Base-by-base conservation (phyloP, 2,329 filamentous ascomycete genomes). In the Diplodia mutila region DNA sequence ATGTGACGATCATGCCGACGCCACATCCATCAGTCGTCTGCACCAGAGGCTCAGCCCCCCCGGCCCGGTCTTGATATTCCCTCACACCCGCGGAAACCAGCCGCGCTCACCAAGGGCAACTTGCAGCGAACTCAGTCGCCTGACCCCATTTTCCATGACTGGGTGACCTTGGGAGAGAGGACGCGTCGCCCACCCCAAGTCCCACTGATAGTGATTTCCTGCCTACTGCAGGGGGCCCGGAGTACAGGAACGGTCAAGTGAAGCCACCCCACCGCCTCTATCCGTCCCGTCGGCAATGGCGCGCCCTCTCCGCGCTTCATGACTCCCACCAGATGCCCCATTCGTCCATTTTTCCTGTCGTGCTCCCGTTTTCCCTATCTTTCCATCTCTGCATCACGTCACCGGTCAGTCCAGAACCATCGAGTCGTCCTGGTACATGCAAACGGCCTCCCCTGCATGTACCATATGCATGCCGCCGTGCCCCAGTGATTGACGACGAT, bases 401-500 rank as follows among this genome's bases (percentile, higher is more conserved):
- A 29, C 23, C 59, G n/a, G 34, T 46, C 42, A 51, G 12, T n/a
- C 29, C 25, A 21, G 25, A 16, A 14, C 46, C 27, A 8, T 32
- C 23, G 12, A 16, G 14, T 18, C 1, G 4, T 42, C 25, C 16
- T 23, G 4, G 32, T 21, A 51, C n/a, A n/a, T 46, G 42, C 59
- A 18, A 21, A 51, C 9, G 23, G 21, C 29, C 27, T n/a, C 34
- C n/a, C 27, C 42, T 51, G 42, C 42, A 63, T 51, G 59, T 39
- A 48, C 27, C 39, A 61, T n/a, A n/a, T n/a, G n/a, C n/a, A n/a
- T 61, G 55, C 55, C 55, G 55, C 42, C 34, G 21, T 25, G 59
- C 42, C n/a, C 59, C 59, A 51, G 59, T 63, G 42, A 51, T 49
- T 63, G 59, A 63, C 29, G 59, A 63, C 59, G 27, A 61, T 63